These are phyloP conservation scores for Chlorophyllum brunneum DNA, from an alignment of 768 basidiomycete species.

Conservation along the genomic window DNA sequence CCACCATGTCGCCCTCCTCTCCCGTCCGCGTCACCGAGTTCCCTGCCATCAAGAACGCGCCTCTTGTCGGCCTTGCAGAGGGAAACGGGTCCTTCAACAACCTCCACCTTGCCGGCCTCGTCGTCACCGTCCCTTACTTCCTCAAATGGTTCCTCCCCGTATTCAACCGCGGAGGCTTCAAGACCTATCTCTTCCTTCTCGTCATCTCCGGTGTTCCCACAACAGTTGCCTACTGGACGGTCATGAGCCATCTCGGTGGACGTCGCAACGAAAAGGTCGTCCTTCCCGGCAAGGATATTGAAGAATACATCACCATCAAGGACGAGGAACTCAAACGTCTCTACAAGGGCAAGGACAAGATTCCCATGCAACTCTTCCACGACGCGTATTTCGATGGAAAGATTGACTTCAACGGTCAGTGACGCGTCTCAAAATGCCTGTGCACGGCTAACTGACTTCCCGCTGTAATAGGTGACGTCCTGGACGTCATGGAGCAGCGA, in stretches of 20 bases:
- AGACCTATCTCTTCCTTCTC: conserved; percentile 80
- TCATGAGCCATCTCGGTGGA: conserved; percentile 78
- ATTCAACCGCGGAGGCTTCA: conserved; percentile 80
- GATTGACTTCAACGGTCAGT: conserved; percentile 87
- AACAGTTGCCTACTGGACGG: conserved; percentile 83
- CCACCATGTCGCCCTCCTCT: conserved; percentile 32
- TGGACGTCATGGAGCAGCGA: conserved; percentile 90
- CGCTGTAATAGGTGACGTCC: conserved; percentile 68
- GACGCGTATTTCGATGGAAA: conserved; percentile 97
- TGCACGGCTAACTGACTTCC: conserved; percentile 7
- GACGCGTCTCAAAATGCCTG: conserved; percentile 12
- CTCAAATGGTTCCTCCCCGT: conserved; percentile 80
- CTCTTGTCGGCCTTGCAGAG: conserved; percentile 76
- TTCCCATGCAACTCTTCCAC: conserved; percentile 96
- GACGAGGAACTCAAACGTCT: conserved; percentile 75
- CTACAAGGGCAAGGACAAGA: conserved; percentile 85
- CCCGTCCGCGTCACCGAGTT: conserved; percentile 61
- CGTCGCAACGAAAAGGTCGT: conserved; percentile 82
- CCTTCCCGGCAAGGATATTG: conserved; percentile 81
- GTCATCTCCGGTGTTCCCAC: conserved; percentile 72
- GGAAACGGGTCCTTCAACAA: conserved; percentile 87
- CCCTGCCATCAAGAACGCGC: conserved; percentile 83
- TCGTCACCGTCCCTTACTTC: conserved; percentile 80
- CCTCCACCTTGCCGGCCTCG: conserved; percentile 66
- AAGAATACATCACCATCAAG: conserved; percentile 88